phyloP scores from a whole-genome alignment of 2,329 filamentous ascomycete genomes.

The Hymenoscyphus linearis region DNA sequence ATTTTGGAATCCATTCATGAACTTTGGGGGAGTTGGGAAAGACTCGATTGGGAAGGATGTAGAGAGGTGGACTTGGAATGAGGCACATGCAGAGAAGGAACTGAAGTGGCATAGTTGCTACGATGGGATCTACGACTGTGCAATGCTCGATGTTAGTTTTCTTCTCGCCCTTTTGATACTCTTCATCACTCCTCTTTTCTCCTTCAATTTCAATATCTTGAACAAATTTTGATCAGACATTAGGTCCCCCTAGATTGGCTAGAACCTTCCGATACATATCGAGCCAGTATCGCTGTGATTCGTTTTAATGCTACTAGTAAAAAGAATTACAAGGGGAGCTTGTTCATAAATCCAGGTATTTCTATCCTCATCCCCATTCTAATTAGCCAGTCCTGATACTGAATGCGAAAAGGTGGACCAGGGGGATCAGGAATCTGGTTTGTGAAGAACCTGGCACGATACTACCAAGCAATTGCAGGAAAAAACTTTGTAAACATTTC shows the following conservation, averaged over 20 bases:
- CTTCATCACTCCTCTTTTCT: background rate
- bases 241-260: slow-evolving; percentile 23
- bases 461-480: slow-evolving; percentile 40
- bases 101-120: slow-evolving; percentile 23
- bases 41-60: slow-evolving; percentile 17
- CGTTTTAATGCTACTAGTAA: slow-evolving; percentile 17
- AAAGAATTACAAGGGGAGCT: slow-evolving; percentile 17
- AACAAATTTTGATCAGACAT: background rate
- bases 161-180: background rate
- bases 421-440: slow-evolving; percentile 40
- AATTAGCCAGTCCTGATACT: background rate
- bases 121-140: slow-evolving; percentile 20
- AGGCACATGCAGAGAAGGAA: slow-evolving; percentile 8
- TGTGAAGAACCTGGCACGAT: slow-evolving; percentile 17
- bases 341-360: slow-evolving; percentile 21
- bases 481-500: slow-evolving; percentile 37
- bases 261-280: slow-evolving; percentile 15
- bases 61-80: slow-evolving; percentile 9
- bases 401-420: slow-evolving; percentile 33
- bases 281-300: slow-evolving; percentile 19
- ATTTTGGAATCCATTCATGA: background rate
- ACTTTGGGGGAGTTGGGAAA: background rate
- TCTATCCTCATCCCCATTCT: background rate
- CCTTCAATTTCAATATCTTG: background rate
- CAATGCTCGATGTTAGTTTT: slow-evolving; percentile 20